Base-by-base conservation (phyloP, 1,284 basidiomycete species). In the Somion occarium region DNA sequence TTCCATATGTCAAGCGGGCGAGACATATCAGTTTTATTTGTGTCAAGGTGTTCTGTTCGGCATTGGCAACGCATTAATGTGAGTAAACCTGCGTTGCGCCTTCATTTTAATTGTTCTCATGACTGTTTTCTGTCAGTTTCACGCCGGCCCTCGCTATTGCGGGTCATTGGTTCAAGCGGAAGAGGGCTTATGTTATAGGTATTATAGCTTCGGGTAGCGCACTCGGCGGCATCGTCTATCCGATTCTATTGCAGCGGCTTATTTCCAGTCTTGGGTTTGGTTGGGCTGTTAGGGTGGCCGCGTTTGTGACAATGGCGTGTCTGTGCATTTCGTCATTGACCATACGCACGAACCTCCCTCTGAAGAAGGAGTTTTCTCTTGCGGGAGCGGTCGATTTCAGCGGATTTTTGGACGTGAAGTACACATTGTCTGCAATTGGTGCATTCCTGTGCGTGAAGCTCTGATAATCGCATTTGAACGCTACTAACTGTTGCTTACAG, bases 181-280 rank as follows among this genome's bases (percentile, higher is more conserved):
- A 34, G 30, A 80, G 24, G 74, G 80, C 56, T 68, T 83, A 38
- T 73, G 82, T 3, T 76, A 79, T 20, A 69, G 81, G 66, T 77
- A 80, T 62, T 55, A 63, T 50, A 69, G 75, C 63, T 1, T 59
- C 63, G 2, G 64, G 64, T 18, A 62, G 63, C 50, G 64, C 65
- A 38, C 51, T 61, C 76, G 84, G 84, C 24, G 84, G 84, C 4
- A 79, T 85, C 3, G 64, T 85, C 15, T 84, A 79, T 55, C 82
- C 84, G 0, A 75, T 87, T 51, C 69, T 84, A 64, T 70, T 87
- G 18, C 77, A 80, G 57, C 68, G 66, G 24, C 73, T 86, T 13
- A 83, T 85, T 56, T 58, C 68, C 38, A 53, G 52, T 19, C 60
- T 83, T 38, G 83, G 82, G 0, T 87, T 85, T 59, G 74, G 70